Evolutionary conservation across 176 grass and related monocot genomes (phyloP).

Genomic region (sorghum (Sorghum bicolor)): DNA sequence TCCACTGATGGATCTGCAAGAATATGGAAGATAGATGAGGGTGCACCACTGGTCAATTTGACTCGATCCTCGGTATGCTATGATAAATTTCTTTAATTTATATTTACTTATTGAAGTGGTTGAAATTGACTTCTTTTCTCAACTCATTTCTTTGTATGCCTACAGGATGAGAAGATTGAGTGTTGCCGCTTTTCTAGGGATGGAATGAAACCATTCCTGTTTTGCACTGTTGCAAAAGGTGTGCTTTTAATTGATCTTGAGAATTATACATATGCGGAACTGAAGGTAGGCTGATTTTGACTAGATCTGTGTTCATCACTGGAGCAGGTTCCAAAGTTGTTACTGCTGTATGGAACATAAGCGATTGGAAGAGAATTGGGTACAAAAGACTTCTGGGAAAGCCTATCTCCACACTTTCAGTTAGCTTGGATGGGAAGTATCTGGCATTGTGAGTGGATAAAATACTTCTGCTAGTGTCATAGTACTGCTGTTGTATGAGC

Average conservation of each 20-base stretch:
- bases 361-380: slow-evolving; percentile 86
- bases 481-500: slow-evolving; percentile 15
- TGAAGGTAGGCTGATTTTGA: background rate
- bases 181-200: slow-evolving; percentile 95
- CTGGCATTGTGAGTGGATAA: slow-evolving; percentile 78
- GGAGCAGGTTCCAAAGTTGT: slow-evolving; percentile 54
- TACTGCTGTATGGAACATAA: slow-evolving; percentile 93
- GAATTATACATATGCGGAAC: slow-evolving; percentile 4
- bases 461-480: background rate
- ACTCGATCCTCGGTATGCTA: slow-evolving; percentile 64
- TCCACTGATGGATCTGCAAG: slow-evolving; percentile 94
- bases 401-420: slow-evolving; percentile 82
- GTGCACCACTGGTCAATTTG: slow-evolving; percentile 66
- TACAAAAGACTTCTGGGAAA: slow-evolving; percentile 84
- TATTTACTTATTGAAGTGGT: slow-evolving; percentile 22
- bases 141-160: slow-evolving; percentile 13
- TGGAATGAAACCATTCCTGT: slow-evolving; percentile 94
- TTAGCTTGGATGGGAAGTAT: slow-evolving; percentile 96
- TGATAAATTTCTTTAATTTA: background rate
- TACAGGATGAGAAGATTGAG: slow-evolving; percentile 87
- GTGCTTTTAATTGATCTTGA: slow-evolving; percentile 28
- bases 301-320: slow-evolving; percentile 29
- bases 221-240: slow-evolving; percentile 96
- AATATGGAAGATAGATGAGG: slow-evolving; percentile 96
- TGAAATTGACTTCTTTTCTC: background rate